Evolutionary conservation across 2,329 filamentous ascomycete species (phyloP).

Genomic region (Achaetomium macrosporum): DNA sequence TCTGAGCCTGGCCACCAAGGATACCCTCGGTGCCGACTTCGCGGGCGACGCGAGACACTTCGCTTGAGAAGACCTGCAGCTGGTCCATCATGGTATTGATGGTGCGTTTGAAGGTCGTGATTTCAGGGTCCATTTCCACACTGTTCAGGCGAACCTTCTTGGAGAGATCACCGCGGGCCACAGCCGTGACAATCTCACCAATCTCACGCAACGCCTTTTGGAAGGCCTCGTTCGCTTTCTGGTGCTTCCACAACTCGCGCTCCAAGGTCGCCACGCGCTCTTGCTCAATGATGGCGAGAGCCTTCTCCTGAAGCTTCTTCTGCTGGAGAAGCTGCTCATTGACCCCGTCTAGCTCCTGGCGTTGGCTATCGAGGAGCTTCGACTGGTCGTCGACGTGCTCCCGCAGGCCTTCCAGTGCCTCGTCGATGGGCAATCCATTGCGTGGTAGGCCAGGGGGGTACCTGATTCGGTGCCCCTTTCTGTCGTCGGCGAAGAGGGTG

Average conservation of each 20-base stretch:
- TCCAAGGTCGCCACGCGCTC: constrained; percentile 86
- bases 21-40: constrained; percentile 96
- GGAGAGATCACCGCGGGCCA: constrained; percentile 89
- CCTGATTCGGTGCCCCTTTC: constrained; percentile 33
- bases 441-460: constrained; percentile 23
- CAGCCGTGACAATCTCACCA: constrained; percentile 93
- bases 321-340: constrained; percentile 81
- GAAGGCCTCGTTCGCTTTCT: constrained; percentile 97
- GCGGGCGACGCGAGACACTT: constrained; percentile 88
- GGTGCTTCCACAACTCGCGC: constrained; percentile 91
- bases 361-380: constrained; percentile 82
- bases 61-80: constrained; percentile 90
- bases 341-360: constrained; percentile 77
- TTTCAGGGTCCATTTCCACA: constrained; percentile 96
- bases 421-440: constrained; percentile 21
- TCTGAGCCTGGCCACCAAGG: constrained; percentile 87
- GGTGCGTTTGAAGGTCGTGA: constrained; percentile 93
- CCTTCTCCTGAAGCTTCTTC: constrained; percentile 75
- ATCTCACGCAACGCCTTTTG: constrained; percentile 96
- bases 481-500: constrained; percentile 57
- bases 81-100: constrained; percentile 99
- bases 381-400: constrained; percentile 93
- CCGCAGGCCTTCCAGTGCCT: constrained; percentile 65
- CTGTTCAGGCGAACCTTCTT: constrained; percentile 96
- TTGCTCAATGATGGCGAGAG: constrained; percentile 75